phyloP scores from a whole-genome alignment of 148 eudicot species.

The Spergularia bocconei region DNA sequence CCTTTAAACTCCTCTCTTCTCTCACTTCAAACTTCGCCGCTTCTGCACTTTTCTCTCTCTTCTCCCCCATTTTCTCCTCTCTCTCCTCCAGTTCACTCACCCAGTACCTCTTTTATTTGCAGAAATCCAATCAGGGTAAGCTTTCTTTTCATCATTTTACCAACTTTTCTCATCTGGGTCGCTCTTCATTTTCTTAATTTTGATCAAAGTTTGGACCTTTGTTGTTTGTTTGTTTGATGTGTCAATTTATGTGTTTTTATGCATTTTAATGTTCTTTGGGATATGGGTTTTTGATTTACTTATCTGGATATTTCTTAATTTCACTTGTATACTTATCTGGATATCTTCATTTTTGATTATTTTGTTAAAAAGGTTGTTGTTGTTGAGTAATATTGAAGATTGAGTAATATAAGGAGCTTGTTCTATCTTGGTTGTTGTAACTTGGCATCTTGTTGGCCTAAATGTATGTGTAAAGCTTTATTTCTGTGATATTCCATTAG shows the following conservation, averaged over 20 bases:
- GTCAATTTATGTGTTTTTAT: neutral
- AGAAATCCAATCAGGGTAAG: constrained; percentile 20
- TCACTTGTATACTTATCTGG: neutral
- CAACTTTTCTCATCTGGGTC: neutral
- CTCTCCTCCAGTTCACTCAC: neutral
- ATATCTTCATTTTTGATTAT: neutral
- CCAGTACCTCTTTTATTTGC: neutral
- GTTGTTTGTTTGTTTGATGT: neutral
- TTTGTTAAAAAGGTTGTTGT: neutral
- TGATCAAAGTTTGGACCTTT: constrained; percentile 5
- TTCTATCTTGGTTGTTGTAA: too few species aligned
- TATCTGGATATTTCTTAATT: neutral
- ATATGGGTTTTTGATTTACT: neutral
- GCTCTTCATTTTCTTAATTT: neutral
- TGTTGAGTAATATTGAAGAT: too few species aligned
- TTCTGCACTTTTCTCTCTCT: constrained; percentile 2
- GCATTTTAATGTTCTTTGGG: neutral
- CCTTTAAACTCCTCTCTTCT: neutral
- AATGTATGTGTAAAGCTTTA: too few species aligned
- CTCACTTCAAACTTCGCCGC: neutral
- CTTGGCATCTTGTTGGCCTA: too few species aligned
- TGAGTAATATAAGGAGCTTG: too few species aligned
- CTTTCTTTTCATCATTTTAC: neutral
- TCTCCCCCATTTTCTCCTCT: neutral
- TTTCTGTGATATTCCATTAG: too few species aligned